These are phyloP conservation scores for Pouteria campechiana DNA, from an alignment of 179 eudicot species.

Conservation along the genomic window DNA sequence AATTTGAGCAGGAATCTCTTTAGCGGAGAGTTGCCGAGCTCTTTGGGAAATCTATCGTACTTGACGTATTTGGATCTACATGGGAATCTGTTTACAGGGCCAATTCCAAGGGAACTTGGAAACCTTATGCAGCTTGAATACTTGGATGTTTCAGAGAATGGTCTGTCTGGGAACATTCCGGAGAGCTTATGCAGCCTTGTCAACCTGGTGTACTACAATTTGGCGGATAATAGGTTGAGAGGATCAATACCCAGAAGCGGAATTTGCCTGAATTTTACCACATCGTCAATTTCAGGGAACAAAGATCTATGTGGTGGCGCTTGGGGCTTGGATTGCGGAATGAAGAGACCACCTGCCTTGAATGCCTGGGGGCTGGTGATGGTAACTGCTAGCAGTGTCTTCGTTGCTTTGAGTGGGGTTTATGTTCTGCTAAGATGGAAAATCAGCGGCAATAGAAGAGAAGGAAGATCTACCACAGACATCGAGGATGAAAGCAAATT, in stretches of 20 bases:
- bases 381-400: slow-evolving; percentile 8
- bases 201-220: slow-evolving; percentile 13
- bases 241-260: slow-evolving; percentile 37
- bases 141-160: slow-evolving; percentile 29
- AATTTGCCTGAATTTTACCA: slow-evolving; percentile 24
- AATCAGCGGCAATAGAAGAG: slow-evolving; percentile 5
- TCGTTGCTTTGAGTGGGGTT: slow-evolving; percentile 7
- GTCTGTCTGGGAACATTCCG: slow-evolving; percentile 29
- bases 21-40: slow-evolving; percentile 25
- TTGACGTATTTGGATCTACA: slow-evolving; percentile 37
- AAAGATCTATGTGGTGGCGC: slow-evolving; percentile 32
- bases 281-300: slow-evolving; percentile 21
- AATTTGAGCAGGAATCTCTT: slow-evolving; percentile 27
- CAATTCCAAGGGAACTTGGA: slow-evolving; percentile 32
- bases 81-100: slow-evolving; percentile 23
- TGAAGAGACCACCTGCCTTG: slow-evolving; percentile 7
- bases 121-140: slow-evolving; percentile 26
- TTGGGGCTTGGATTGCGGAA: slow-evolving; percentile 21
- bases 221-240: slow-evolving; percentile 21
- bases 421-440: slow-evolving; percentile 13
- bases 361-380: slow-evolving; percentile 19
- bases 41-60: slow-evolving; percentile 34
- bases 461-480: slow-evolving; percentile 7
- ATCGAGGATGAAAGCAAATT: slow-evolving; percentile 24
- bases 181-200: slow-evolving; percentile 19